Conservation (phyloP, 495 filamentous ascomycete species). For the Polyplosphaeria fusca region DNA sequence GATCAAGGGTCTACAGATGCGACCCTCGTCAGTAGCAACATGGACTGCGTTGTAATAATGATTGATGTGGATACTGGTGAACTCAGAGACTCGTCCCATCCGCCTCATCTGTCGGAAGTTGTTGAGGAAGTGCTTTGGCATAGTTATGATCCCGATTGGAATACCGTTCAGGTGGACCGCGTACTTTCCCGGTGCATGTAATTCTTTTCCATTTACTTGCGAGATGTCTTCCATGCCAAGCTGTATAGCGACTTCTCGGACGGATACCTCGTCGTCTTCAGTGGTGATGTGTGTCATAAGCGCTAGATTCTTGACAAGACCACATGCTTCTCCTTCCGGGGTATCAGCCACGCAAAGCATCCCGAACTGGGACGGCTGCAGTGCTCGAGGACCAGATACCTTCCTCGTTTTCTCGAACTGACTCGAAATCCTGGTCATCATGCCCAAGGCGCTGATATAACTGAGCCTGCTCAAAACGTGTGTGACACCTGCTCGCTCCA, state of each 20-base stretch:
- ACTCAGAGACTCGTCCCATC: constrained; percentile 85
- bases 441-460: constrained; percentile 96
- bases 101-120: constrained; percentile 80
- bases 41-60: constrained; percentile 86
- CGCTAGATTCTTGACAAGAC: constrained; percentile 95
- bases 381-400: constrained; percentile 86
- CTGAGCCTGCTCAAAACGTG: constrained; percentile 93
- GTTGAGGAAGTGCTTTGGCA: constrained; percentile 78
- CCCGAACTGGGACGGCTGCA: constrained; percentile 96
- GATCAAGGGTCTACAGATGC: constrained; percentile 92
- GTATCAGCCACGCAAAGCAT: constrained; percentile 97
- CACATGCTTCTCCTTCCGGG: constrained; percentile 96
- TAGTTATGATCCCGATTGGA: constrained; percentile 74
- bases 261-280: constrained; percentile 83
- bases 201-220: constrained; percentile 69
- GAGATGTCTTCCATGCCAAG: constrained; percentile 76
- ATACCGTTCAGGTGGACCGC: constrained; percentile 95
- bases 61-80: constrained; percentile 93
- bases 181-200: constrained; percentile 78
- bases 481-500: constrained; percentile 95
- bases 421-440: constrained; percentile 99
- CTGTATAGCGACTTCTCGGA: constrained; percentile 73
- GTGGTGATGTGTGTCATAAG: constrained; percentile 99
- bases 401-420: constrained; percentile 99
- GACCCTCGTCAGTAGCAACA: constrained; percentile 93